Conservation (phyloP, 2,329 filamentous ascomycete species). For the Colletotrichum sp. region DNA sequence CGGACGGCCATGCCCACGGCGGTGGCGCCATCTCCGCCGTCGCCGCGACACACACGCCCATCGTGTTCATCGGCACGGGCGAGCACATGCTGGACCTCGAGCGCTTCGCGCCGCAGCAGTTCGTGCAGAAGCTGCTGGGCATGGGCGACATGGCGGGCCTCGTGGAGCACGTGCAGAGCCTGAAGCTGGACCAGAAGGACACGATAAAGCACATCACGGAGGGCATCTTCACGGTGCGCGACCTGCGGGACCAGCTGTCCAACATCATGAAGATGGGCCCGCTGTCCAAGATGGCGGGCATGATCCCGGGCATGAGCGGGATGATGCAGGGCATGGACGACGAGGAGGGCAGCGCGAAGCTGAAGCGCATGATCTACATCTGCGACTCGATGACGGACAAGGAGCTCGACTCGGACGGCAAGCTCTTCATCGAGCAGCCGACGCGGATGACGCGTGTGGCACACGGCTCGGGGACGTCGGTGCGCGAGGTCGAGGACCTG, state of each 20-base stretch:
- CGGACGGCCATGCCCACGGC: slow-evolving; percentile 92
- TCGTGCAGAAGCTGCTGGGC: slow-evolving; percentile 90
- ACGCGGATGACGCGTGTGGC: slow-evolving; percentile 92
- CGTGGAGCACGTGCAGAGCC: slow-evolving; percentile 93
- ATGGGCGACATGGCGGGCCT: slow-evolving; percentile 97
- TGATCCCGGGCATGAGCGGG: slow-evolving; percentile 94
- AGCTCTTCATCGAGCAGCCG: slow-evolving; percentile 91
- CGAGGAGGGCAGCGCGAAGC: slow-evolving; percentile 89
- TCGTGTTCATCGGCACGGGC: slow-evolving; percentile 97
- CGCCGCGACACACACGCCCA: slow-evolving; percentile 93
- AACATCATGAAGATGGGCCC: slow-evolving; percentile 99
- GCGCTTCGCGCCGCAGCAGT: slow-evolving; percentile 89
- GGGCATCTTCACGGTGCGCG: slow-evolving; percentile 93
- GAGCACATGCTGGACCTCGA: slow-evolving; percentile 97
- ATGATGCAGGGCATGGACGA: slow-evolving; percentile 98
- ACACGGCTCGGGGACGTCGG: slow-evolving; percentile 86
- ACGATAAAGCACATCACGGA: slow-evolving; percentile 99
- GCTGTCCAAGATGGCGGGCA: slow-evolving; percentile 94
- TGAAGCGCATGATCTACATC: slow-evolving; percentile 99
- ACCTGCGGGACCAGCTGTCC: slow-evolving; percentile 91
- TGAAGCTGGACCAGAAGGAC: slow-evolving; percentile 97
- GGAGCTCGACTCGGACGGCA: slow-evolving; percentile 94
- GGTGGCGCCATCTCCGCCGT: slow-evolving; percentile 98
- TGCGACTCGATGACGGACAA: slow-evolving; percentile 98
- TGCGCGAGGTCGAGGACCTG: slow-evolving; percentile 92